Percentiles rank a stretch among this genome's conserved stretches.
Evolutionary conservation across 305 asterid species (phyloP).

Genomic region (Euphrasia arctica): DNA sequence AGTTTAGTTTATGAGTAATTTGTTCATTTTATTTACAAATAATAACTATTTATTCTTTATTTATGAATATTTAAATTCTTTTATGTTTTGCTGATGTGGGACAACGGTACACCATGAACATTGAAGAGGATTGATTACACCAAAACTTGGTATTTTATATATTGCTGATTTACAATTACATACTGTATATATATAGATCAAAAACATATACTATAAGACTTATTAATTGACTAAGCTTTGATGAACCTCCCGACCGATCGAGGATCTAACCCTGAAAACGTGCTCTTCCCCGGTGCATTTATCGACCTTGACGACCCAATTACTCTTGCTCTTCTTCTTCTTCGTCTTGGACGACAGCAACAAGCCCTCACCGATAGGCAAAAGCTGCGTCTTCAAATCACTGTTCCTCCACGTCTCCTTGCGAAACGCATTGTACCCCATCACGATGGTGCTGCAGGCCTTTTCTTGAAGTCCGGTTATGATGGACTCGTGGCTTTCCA

Average conservation of each 20-base stretch:
- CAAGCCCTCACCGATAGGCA: slow-evolving; percentile 84
- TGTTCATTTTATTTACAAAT: too few species aligned
- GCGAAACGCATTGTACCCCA: slow-evolving; percentile 77
- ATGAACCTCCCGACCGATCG: slow-evolving; percentile 28
- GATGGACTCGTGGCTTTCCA: slow-evolving; percentile 59
- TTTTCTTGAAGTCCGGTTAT: slow-evolving; percentile 43
- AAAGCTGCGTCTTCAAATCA: slow-evolving; percentile 45
- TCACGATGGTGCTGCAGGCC: slow-evolving; percentile 29
- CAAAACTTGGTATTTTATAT: too few species aligned
- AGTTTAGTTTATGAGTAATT: too few species aligned
- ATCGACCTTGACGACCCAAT: slow-evolving; percentile 80
- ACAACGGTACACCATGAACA: too few species aligned
- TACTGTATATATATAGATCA: too few species aligned
- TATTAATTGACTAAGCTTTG: slow-evolving; percentile 27
- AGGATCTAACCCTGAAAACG: slow-evolving; percentile 62
- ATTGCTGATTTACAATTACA: too few species aligned
- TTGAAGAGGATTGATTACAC: too few species aligned
- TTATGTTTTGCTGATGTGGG: too few species aligned
- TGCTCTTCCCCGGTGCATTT: slow-evolving; percentile 86
- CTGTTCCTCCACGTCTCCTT: slow-evolving; percentile 59
- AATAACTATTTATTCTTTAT: too few species aligned
- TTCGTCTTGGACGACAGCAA: slow-evolving; percentile 46
- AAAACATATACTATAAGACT: too few species aligned
- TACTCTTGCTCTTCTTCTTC: slow-evolving; percentile 28
- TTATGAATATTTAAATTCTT: too few species aligned